These are phyloP conservation scores for Diutina ranongensis DNA, from an alignment of 1,139 yeast species.

Conservation along the genomic window DNA sequence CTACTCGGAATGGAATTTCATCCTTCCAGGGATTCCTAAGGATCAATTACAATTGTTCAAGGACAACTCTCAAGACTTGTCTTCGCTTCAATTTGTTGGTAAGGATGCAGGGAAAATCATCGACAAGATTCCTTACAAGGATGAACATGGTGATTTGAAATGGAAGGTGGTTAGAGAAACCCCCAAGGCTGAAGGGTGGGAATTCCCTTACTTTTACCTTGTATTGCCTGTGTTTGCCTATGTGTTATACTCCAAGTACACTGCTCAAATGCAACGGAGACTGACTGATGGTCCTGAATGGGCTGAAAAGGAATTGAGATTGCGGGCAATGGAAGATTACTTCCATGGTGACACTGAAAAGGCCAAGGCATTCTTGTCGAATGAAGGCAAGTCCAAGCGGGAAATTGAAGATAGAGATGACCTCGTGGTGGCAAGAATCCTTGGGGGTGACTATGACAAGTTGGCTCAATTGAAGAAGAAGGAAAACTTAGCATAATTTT, in stretches of 20 bases:
- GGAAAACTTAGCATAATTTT: slow-evolving; percentile 8
- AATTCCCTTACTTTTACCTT: slow-evolving; percentile 58
- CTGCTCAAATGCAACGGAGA: slow-evolving; percentile 32
- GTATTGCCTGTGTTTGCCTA: slow-evolving; percentile 50
- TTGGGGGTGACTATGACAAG: slow-evolving; percentile 78
- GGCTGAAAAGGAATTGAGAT: slow-evolving; percentile 76
- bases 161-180: slow-evolving; percentile 74
- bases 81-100: slow-evolving; percentile 46
- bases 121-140: slow-evolving; percentile 79
- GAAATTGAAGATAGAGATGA: slow-evolving; percentile 66
- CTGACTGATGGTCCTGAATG: slow-evolving; percentile 48
- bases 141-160: slow-evolving; percentile 63
- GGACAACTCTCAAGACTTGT: slow-evolving; percentile 55
- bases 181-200: slow-evolving; percentile 80
- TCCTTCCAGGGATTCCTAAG: slow-evolving; percentile 39
- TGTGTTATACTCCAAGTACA: slow-evolving; percentile 34
- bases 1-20: slow-evolving; percentile 50
- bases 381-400: slow-evolving; percentile 44
- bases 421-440: slow-evolving; percentile 68
- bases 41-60: slow-evolving; percentile 48
- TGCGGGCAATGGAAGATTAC: slow-evolving; percentile 62
- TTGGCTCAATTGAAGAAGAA: slow-evolving; percentile 59
- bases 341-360: slow-evolving; percentile 53
- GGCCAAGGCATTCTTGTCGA: slow-evolving; percentile 43
- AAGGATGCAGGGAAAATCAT: slow-evolving; percentile 59